A percentile compares a stretch with the other conserved stretches of the same genome.
These are phyloP conservation scores for Ciborinia camelliae DNA, from an alignment of 2,329 filamentous ascomycete species.

Conservation along the genomic window DNA sequence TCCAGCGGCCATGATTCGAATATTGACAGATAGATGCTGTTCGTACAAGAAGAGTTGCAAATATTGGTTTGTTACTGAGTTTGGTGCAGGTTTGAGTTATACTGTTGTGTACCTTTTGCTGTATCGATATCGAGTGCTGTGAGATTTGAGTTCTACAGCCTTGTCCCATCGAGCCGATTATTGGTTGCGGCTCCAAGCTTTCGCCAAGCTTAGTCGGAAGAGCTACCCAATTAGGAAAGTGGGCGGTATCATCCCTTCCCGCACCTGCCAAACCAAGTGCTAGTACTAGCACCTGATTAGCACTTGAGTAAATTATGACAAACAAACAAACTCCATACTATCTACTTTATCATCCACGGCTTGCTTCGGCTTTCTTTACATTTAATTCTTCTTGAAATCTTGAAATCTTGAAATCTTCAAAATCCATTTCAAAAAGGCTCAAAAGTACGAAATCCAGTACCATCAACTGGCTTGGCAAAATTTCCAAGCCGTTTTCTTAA, in stretches of 20 bases:
- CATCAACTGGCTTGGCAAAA: neutral
- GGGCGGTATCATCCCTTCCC: slow-evolving; percentile 6
- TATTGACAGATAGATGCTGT: neutral
- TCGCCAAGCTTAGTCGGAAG: slow-evolving; percentile 6
- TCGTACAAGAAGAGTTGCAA: neutral
- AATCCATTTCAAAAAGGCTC: neutral
- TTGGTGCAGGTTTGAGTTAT: neutral
- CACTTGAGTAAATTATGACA: too few species aligned
- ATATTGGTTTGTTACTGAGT: neutral
- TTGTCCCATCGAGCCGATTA: neutral
- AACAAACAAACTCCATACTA: neutral
- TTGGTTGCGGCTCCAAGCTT: neutral
- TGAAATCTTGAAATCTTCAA: neutral
- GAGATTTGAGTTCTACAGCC: slow-evolving; percentile 7
- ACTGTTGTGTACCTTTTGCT: neutral
- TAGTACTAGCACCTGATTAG: neutral
- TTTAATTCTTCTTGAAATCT: neutral
- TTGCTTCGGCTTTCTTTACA: slow-evolving; percentile 11
- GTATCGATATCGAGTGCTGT: neutral
- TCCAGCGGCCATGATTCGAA: slow-evolving; percentile 40
- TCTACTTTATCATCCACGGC: neutral
- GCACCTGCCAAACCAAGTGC: neutral
- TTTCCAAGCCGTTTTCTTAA: neutral
- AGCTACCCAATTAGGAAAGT: slow-evolving; percentile 16
- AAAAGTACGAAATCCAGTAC: neutral